Conservation (phyloP, 2,329 filamentous ascomycete species). For the Rutstroemia sp. region DNA sequence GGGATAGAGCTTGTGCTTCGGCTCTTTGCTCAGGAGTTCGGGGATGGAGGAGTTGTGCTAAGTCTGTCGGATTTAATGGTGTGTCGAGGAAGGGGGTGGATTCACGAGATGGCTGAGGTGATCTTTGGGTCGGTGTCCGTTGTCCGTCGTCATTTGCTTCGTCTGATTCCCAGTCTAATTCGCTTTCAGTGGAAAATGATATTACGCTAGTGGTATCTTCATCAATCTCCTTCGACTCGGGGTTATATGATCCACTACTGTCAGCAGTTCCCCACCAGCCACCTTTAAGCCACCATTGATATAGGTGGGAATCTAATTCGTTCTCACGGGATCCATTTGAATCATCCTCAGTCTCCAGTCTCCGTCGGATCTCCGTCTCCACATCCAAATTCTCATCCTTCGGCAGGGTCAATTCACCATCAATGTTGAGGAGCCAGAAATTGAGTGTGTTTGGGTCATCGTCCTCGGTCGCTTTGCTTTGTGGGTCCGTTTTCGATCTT, state of each 20-base stretch:
- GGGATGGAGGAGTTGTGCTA: constrained; percentile 78
- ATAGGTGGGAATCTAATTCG: constrained; percentile 66
- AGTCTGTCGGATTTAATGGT: constrained; percentile 56
- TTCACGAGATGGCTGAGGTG: constrained; percentile 46
- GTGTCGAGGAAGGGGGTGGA: constrained; percentile 53
- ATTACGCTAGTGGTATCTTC: constrained; percentile 76
- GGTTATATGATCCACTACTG: constrained; percentile 69
- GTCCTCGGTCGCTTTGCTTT: constrained; percentile 12
- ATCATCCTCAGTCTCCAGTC: constrained; percentile 39
- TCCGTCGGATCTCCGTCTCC: constrained; percentile 67
- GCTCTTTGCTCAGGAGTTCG: constrained; percentile 68
- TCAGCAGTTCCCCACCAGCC: constrained; percentile 83
- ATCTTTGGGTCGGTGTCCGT: constrained; percentile 66
- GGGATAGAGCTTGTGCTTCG: constrained; percentile 73
- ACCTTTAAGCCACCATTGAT: constrained; percentile 76
- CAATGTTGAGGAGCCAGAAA: constrained; percentile 46
- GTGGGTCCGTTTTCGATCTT: constrained; percentile 19
- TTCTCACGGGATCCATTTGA: constrained; percentile 49
- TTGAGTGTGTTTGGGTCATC: constrained; percentile 33
- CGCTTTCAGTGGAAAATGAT: constrained; percentile 44
- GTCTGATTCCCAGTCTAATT: constrained; percentile 40
- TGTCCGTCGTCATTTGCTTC: constrained; percentile 38
- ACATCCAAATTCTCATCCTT: constrained; percentile 65
- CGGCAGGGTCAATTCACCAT: constrained; percentile 48
- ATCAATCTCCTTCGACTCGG: constrained; percentile 45